phyloP scores from a whole-genome alignment of 148 eudicot genomes.

The Heliosperma pusillum region DNA sequence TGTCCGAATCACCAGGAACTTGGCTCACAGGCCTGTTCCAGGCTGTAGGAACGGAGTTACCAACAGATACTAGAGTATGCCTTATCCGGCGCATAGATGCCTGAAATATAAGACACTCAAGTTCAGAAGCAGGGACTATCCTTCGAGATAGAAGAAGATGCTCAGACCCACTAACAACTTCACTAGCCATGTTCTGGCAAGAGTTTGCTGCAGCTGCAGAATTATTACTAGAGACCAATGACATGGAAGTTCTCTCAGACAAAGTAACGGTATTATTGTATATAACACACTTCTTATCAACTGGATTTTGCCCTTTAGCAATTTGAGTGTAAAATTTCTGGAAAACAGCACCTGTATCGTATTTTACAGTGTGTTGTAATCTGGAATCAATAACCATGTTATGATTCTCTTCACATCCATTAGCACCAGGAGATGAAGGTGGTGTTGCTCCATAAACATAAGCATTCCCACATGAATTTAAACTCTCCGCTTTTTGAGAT shows the following conservation, averaged over 20 bases:
- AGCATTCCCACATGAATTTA: slow-evolving; percentile 62
- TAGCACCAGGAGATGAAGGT: slow-evolving; percentile 66
- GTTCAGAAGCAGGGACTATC: slow-evolving; percentile 73
- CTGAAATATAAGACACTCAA: slow-evolving; percentile 84
- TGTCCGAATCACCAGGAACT: slow-evolving; percentile 55
- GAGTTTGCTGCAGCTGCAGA: slow-evolving; percentile 38
- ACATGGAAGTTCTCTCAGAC: slow-evolving; percentile 34
- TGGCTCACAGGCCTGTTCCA: slow-evolving; percentile 48
- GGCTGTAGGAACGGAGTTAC: slow-evolving; percentile 37
- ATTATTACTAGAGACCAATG: slow-evolving; percentile 45
- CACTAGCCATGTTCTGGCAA: slow-evolving; percentile 32
- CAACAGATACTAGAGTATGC: slow-evolving; percentile 59
- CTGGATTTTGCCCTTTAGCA: slow-evolving; percentile 45
- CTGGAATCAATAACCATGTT: slow-evolving; percentile 37
- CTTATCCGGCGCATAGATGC: slow-evolving; percentile 83
- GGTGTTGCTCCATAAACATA: slow-evolving; percentile 86
- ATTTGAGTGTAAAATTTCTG: slow-evolving; percentile 60
- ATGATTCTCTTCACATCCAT: slow-evolving; percentile 54
- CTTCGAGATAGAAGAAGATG: slow-evolving; percentile 47
- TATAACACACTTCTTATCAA: slow-evolving; percentile 29
- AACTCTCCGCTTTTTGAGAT: slow-evolving; percentile 64
- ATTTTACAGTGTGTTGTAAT: slow-evolving; percentile 42
- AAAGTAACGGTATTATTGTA: slow-evolving; percentile 34
- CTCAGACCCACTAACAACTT: slow-evolving; percentile 38
- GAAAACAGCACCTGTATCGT: slow-evolving; percentile 32